Percentiles rank a stretch among this genome's conserved stretches.
phyloP scores from a whole-genome alignment of 768 basidiomycete genomes.

The Sarcodon aspratus region DNA sequence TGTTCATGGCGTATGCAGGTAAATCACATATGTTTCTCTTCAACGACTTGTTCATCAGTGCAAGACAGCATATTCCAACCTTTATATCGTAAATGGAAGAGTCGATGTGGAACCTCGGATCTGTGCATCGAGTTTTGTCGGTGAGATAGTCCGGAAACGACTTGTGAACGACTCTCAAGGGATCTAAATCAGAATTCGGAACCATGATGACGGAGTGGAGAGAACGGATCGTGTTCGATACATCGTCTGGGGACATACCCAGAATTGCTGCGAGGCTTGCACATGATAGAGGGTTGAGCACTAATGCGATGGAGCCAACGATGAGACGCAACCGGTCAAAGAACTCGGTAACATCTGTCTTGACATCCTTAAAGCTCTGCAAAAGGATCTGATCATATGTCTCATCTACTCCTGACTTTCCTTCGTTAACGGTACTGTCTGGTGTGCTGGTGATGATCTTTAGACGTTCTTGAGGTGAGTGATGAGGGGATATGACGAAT shows the following conservation, averaged over 20 bases:
- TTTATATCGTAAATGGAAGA: background rate
- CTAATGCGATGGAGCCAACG: background rate
- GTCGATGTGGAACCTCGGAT: background rate
- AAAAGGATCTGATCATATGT: no score
- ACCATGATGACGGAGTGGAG: background rate
- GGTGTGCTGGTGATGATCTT: background rate
- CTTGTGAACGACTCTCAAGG: background rate
- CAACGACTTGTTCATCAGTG: background rate
- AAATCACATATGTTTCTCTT: background rate
- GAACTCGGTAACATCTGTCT: background rate
- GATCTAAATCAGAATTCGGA: background rate
- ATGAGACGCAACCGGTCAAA: background rate
- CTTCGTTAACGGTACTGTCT: background rate
- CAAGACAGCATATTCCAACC: background rate
- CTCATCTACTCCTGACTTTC: background rate
- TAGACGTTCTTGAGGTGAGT: background rate
- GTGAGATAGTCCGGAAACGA: background rate
- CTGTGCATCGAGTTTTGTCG: background rate
- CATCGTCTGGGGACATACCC: no score
- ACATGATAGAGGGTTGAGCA: background rate
- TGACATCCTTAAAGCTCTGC: no score
- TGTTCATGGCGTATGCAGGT: background rate
- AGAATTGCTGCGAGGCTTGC: background rate
- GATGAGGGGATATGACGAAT: background rate
- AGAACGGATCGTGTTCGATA: no score